phyloP scores from a whole-genome alignment of 768 basidiomycete species.

The Austroboletus festivus region DNA sequence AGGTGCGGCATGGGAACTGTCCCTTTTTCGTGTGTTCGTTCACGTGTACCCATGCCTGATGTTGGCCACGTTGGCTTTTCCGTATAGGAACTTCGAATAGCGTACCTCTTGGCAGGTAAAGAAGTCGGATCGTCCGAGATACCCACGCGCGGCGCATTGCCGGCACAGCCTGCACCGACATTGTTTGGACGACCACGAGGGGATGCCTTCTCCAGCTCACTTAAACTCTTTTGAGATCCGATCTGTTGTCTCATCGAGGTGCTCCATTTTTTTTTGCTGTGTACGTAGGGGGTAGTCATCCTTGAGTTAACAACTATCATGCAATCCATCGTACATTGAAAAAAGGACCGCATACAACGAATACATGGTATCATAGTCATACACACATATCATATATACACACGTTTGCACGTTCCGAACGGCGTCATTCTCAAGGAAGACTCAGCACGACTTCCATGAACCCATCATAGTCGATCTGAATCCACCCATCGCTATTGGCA shows the following conservation, averaged over 20 bases:
- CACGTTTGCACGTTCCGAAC: neutral
- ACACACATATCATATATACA: too few relatives aligned
- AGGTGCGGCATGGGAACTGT: slow-evolving; percentile 33
- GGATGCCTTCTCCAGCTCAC: slow-evolving; percentile 28
- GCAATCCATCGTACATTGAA: neutral
- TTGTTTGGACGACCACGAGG: slow-evolving; percentile 32
- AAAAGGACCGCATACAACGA: neutral
- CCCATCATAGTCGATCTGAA: slow-evolving; percentile 53
- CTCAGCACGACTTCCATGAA: slow-evolving; percentile 51
- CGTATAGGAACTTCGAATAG: slow-evolving; percentile 50
- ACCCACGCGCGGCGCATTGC: slow-evolving; percentile 22
- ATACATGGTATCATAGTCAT: too few relatives aligned
- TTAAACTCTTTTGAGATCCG: slow-evolving; percentile 14
- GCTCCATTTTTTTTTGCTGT: neutral
- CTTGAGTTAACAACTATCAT: neutral
- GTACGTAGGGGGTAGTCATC: neutral
- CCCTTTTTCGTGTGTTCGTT: neutral
- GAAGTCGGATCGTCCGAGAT: slow-evolving; percentile 44
- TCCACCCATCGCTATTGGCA: slow-evolving; percentile 53
- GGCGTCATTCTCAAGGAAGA: slow-evolving; percentile 35
- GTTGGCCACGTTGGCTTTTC: neutral
- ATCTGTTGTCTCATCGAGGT: slow-evolving; percentile 1
- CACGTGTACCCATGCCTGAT: neutral
- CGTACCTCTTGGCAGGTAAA: slow-evolving; percentile 39
- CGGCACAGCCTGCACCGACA: slow-evolving; percentile 21